phyloP scores from a whole-genome alignment of 345 rosid species.

The Eutrema japonicum region DNA sequence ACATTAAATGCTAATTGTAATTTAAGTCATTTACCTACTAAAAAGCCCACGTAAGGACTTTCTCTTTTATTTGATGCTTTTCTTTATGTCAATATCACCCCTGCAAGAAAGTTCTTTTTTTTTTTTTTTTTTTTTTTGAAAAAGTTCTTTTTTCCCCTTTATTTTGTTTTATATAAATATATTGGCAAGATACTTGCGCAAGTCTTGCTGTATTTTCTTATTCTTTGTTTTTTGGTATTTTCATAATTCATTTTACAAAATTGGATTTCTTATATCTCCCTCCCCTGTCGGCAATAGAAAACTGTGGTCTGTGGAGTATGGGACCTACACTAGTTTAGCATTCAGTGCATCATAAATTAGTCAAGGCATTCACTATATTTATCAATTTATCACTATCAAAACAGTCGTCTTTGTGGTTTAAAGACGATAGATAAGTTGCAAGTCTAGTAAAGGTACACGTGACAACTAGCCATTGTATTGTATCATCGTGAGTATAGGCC shows the following conservation, averaged over 20 bases:
- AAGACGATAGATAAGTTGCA: slow-evolving; percentile 39
- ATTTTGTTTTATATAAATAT: not conserved
- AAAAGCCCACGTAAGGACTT: slow-evolving; percentile 35
- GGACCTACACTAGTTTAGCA: slow-evolving; percentile 32
- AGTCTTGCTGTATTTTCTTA: not conserved
- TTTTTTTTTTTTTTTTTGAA: not conserved
- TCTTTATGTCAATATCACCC: slow-evolving; percentile 38
- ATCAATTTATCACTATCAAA: no score
- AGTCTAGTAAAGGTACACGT: slow-evolving; percentile 35
- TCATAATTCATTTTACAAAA: slow-evolving; percentile 8
- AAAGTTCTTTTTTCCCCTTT: slow-evolving; percentile 1
- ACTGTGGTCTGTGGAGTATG: not conserved
- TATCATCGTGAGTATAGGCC: slow-evolving; percentile 20
- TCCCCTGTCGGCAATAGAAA: slow-evolving; percentile 38
- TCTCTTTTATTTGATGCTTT: slow-evolving; percentile 32
- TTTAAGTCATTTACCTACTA: slow-evolving; percentile 37
- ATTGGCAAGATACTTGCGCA: not conserved
- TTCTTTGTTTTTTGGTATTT: slow-evolving; percentile 4
- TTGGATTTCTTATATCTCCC: slow-evolving; percentile 4
- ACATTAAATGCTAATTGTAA: slow-evolving; percentile 16
- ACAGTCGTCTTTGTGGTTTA: not conserved
- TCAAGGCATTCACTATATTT: not conserved
- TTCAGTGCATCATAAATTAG: slow-evolving; percentile 28
- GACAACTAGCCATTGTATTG: slow-evolving; percentile 7
- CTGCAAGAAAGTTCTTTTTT: slow-evolving; percentile 7